Base-by-base conservation (phyloP, 1,139 yeast genomes). In the Sugiyamaella sp. region DNA sequence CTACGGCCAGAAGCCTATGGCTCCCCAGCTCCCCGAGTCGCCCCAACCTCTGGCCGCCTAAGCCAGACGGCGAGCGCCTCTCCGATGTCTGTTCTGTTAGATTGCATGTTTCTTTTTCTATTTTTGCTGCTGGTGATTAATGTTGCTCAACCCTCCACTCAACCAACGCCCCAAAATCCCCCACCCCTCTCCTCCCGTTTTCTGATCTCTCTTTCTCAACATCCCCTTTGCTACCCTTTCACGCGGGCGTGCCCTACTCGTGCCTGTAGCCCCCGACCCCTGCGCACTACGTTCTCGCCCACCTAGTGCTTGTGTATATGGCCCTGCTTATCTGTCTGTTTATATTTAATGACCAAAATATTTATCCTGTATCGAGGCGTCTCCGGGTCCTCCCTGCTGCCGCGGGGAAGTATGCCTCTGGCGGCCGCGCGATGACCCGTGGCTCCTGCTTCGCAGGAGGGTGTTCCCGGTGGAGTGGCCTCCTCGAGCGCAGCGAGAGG, bases 1-100 rank as follows among this genome's bases (percentile, higher is more conserved):
- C 39, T 80, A 82, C 77, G 82, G 82, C 58, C 90, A 88, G 68
- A 89, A 90, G 63, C 90, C 96, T 20, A 68, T 68, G 51, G 71
- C 73, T 35, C 76, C 76, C n/a, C 70, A 66, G 54, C 59, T 66
- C 47, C 73, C 73, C n/a, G 73, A 68, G 39, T 54, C 57, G 39
- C 61, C 63, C 51, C 54, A 56, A 25, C 66, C 69, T 32, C 52
- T 67, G 54, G 66, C 67, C 35, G 69, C 70, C 20, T 67, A 62
- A 57, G 2, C 12, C 1, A 4, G 17, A 4, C 8, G 22, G 19
- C 9, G 19, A 2, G 3, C 12, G 20, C n/a, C 9, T 27, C 20
- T 35, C 17, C 10, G 14, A 16, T 41, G 45, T 10, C 2, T 24
- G 21, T 22, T 22, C 12, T 14, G 45, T 4, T 24, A 41, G 45